These are phyloP conservation scores for Corylus avellana DNA, from an alignment of 306 rosid species.

Conservation along the genomic window DNA sequence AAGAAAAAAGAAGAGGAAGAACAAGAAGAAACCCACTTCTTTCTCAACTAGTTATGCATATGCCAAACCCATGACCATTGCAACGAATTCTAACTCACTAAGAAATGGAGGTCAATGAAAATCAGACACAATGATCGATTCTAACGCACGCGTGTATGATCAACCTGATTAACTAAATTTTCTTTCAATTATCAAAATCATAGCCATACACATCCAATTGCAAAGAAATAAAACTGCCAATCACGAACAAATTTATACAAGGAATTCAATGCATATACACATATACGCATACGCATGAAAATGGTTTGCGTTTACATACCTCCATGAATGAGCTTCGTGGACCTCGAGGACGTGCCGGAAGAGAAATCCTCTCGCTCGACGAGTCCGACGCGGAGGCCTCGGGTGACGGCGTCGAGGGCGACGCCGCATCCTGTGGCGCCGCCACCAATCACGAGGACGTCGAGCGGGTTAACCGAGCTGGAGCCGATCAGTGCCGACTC, in stretches of 20 bases:
- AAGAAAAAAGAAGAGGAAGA: neutral
- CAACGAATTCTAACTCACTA: neutral
- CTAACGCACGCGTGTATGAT: neutral
- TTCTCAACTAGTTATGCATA: neutral
- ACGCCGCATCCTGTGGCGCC: constrained; percentile 95
- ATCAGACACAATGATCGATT: neutral
- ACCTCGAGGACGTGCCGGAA: constrained; percentile 94
- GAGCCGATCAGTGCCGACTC: constrained; percentile 67
- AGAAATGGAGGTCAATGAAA: neutral
- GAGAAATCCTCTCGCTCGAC: constrained; percentile 97
- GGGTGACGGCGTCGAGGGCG: constrained; percentile 79
- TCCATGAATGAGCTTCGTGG: constrained; percentile 98
- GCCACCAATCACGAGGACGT: constrained; percentile 89
- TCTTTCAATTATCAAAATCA: neutral
- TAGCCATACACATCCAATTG: neutral
- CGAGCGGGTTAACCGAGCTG: constrained; percentile 65
- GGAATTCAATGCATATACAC: neutral
- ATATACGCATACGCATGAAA: neutral
- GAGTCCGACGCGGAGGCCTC: constrained; percentile 93
- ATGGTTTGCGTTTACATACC: constrained; percentile 40
- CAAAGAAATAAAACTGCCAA: neutral
- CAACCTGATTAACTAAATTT: neutral
- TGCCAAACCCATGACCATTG: neutral
- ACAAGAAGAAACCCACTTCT: neutral
- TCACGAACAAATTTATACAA: neutral